Percentiles rank a stretch among this genome's conserved stretches.
These are phyloP conservation scores for Wickerhamomyces mucosus DNA, from an alignment of 805 yeast species.

Conservation along the genomic window DNA sequence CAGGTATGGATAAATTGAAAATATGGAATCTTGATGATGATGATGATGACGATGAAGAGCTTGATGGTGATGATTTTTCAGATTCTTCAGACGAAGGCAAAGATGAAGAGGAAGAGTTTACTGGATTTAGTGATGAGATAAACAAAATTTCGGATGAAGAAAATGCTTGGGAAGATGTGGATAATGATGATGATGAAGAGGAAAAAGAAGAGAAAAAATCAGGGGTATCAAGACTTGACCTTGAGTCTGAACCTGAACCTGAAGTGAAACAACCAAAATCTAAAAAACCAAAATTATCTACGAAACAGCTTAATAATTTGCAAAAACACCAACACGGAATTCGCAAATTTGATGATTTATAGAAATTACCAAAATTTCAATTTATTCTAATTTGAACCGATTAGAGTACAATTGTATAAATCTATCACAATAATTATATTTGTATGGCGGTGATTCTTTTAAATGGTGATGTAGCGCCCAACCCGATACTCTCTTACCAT, in stretches of 20 bases:
- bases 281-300: constrained; percentile 25
- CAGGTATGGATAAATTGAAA: constrained; percentile 74
- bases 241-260: constrained; percentile 13
- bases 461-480: no score
- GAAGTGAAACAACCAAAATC: constrained; percentile 13
- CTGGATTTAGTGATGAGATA: constrained; percentile 6
- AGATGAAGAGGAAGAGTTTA: constrained; percentile 11
- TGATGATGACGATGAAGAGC: constrained; percentile 21
- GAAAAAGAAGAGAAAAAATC: constrained; percentile 5
- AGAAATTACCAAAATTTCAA: background rate
- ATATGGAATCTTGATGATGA: constrained; percentile 51
- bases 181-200: constrained; percentile 8
- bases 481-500: no score
- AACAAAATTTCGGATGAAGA: constrained; percentile 1
- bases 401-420: background rate
- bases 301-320: constrained; percentile 37
- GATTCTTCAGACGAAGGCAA: constrained; percentile 7
- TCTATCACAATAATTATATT: no score
- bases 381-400: background rate
- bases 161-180: constrained; percentile 15
- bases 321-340: constrained; percentile 57
- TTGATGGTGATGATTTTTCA: constrained; percentile 11
- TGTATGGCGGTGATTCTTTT: no score
- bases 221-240: constrained; percentile 6
- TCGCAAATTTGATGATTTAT: constrained; percentile 52